Base-by-base conservation (phyloP, 768 basidiomycete genomes). In the Russula olivacea region DNA sequence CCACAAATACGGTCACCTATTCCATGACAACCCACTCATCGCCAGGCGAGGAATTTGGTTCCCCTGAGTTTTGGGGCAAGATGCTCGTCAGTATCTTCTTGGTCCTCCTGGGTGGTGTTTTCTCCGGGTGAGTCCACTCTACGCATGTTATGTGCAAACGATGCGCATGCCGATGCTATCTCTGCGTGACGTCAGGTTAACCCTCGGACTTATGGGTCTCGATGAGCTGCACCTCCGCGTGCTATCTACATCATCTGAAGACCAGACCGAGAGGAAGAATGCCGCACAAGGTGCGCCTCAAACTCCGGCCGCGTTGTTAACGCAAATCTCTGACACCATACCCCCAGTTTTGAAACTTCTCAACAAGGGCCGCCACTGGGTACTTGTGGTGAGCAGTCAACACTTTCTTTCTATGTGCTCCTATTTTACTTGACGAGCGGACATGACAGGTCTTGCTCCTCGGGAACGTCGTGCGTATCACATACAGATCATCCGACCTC, bases 201-300 rank as follows among this genome's bases (percentile, higher is more conserved):
- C 94, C 0, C 83, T 97, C 32, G 94, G 92, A 1, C 78, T 97
- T 30, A 96, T 96, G 94, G 94, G 94, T 1, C 80, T 95, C 19
- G 93, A 97, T 66, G 91, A 93, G 64, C 81, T 97, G 17, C 91
- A 96, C 69, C 81, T 97, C 6, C 84, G 92, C 19, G 94, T 96
- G 4, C 79, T 97, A 47, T 79, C 91, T 0, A 81, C 85, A 1
- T 90, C 91, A 10, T 93, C 92, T 0, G 89, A 89, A n/a, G 80
- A 92, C 71, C 65, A 75, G 6, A 78, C 69, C 23, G 90, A 95
- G 73, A 81, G 83, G 68, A 67, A 70, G 45, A 89, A 92, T 63
- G 91, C 91, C 0, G 79, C 80, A 70, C 86, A 81, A 76, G 90
- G 89, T 86, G 55, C 2, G 72, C 61, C 1, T 30, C 17, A 19